phyloP scores from a whole-genome alignment of 73 alveolate genomes.

The Paramecium sonneborni region DNA sequence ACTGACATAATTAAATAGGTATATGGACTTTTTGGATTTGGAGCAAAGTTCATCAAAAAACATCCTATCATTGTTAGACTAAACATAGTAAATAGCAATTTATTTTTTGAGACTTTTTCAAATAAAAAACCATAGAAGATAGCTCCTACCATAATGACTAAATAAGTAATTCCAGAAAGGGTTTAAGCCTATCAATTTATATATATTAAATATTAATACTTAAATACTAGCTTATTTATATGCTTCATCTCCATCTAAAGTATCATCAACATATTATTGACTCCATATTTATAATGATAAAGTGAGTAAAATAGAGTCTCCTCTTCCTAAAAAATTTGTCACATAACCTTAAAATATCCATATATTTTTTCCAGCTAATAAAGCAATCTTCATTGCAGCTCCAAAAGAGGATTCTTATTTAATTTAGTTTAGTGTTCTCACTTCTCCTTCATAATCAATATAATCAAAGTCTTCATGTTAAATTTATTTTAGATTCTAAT shows the following conservation, averaged over 20 bases:
- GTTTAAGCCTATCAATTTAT: conserved; percentile 20
- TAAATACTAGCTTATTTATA: conserved; percentile 61
- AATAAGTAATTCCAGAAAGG: conserved; percentile 57
- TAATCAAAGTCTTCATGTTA: conserved; percentile 35
- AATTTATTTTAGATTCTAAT: not conserved
- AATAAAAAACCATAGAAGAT: conserved; percentile 53
- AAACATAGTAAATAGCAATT: conserved; percentile 39
- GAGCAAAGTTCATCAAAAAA: conserved; percentile 60
- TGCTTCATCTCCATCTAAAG: conserved; percentile 35
- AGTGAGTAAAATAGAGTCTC: conserved; percentile 60
- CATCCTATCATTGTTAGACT: conserved; percentile 66
- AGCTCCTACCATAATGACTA: conserved; percentile 54
- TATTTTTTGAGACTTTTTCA: conserved; percentile 56
- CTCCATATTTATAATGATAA: conserved; percentile 62
- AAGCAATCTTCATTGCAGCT: conserved; percentile 46
- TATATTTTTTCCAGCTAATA: conserved; percentile 56
- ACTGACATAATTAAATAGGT: conserved; percentile 48
- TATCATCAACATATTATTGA: conserved; percentile 19
- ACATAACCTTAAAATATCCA: conserved; percentile 66
- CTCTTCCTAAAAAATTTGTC: conserved; percentile 68
- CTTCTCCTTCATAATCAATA: conserved; percentile 18
- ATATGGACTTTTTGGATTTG: conserved; percentile 52
- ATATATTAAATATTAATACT: not conserved
- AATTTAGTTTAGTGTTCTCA: not conserved
- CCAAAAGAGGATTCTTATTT: not conserved